Evolutionary conservation across 768 basidiomycete species (phyloP).

Genomic region (Cystobasidiopsis lactophilus): DNA sequence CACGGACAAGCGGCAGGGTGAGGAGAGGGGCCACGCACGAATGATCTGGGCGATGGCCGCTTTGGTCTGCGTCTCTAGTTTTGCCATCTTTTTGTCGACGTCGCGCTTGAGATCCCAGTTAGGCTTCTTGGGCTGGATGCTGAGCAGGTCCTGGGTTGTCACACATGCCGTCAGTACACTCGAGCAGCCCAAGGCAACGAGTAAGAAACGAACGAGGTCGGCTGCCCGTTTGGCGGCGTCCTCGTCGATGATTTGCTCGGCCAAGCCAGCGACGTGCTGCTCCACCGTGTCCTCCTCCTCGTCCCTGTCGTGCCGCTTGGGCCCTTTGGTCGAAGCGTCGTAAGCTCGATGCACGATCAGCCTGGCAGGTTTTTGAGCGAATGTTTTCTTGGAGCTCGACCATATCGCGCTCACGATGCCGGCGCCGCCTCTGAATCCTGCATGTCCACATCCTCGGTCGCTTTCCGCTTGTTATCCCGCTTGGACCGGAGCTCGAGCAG

Average conservation of each 20-base stretch:
- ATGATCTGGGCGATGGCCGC: constrained; percentile 82
- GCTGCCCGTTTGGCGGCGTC: constrained; percentile 66
- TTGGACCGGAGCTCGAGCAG: constrained; percentile 21
- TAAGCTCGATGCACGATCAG: constrained; percentile 39
- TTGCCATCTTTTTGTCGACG: constrained; percentile 61
- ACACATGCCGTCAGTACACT: neutral
- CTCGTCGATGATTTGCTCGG: constrained; percentile 61
- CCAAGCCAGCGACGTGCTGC: constrained; percentile 56
- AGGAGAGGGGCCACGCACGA: constrained; percentile 42
- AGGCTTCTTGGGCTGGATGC: constrained; percentile 48
- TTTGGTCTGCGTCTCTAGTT: constrained; percentile 73
- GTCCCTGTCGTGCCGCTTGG: constrained; percentile 39
- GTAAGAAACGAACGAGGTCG: constrained; percentile 45
- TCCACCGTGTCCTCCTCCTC: constrained; percentile 67
- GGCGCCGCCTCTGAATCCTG: neutral
- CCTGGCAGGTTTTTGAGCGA: neutral
- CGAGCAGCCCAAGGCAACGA: neutral
- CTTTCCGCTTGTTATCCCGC: constrained; percentile 18
- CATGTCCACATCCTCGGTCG: constrained; percentile 13
- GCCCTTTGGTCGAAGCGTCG: constrained; percentile 64
- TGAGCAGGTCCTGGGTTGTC: constrained; percentile 31
- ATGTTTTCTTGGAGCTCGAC: neutral
- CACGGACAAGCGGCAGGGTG: neutral
- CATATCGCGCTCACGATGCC: neutral
- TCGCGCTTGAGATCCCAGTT: constrained; percentile 41